Base-by-base conservation (phyloP, 2,329 filamentous ascomycete species). In the Colletotrichum magnum region DNA sequence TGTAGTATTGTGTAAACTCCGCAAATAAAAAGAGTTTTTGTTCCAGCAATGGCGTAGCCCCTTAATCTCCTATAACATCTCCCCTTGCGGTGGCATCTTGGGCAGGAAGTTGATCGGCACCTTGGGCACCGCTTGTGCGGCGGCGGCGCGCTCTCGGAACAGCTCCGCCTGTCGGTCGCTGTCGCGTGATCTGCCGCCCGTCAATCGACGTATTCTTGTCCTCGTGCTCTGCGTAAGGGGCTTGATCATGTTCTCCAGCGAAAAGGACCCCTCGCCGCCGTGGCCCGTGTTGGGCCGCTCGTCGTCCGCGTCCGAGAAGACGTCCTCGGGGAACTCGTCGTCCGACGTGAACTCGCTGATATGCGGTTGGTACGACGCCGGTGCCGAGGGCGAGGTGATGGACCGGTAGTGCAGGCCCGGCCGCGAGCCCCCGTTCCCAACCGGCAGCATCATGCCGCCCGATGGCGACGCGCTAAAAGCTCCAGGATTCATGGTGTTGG, bases 391-490 rank as follows among this genome's bases (percentile, higher is more conserved):
- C 0, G 94, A 97, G 0, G 95, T 98, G 59, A 97, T 88, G 13
- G 94, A 97, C 18, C 95, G 90, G 6, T 89, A 88, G 77, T 97
- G 95, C 21, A 97, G 83, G 3, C 87, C 88, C 0, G 94, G 93
- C 5, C 94, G 85, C 7, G 80, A 43, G 21, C 41, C 58, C 21
- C 39, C 24, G n/a, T 48, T 56, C 50, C 50, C 56, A 41, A 32
- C 58, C 43, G 56, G 48, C 66, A 62, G 16, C 12, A 82, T 77
- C 10, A 83, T n/a, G 41, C 13, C 41, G 41, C 13, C 41, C 13
- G 41, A 75, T 15, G 80, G 77, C n/a, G 74, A 52, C 4, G 81
- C 75, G 70, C 81, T 85, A 80, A 92, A 87, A 28, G 88, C 88
- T 7, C 84, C 89, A 0, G 90, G 89, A 63, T 86, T 90, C 89